Percentiles rank a stretch among this genome's conserved stretches.
Conservation (phyloP, 2,329 filamentous ascomycete species). For the Metarhizium anisopliae region DNA sequence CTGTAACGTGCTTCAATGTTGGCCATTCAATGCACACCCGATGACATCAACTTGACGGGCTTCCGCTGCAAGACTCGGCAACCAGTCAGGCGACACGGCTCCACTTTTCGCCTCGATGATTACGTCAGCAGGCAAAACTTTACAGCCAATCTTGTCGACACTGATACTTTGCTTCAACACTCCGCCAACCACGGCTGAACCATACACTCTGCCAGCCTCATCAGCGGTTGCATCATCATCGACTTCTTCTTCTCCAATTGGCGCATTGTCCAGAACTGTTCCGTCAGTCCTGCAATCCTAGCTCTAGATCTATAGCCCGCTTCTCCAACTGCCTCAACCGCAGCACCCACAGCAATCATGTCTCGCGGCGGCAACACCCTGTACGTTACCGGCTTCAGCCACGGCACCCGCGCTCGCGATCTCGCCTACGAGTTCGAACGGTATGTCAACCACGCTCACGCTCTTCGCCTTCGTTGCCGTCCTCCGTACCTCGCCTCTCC, state of each 20-base stretch:
- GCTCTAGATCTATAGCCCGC: conserved; percentile 4
- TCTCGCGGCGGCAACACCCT: conserved; percentile 90
- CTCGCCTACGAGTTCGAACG: conserved; percentile 99
- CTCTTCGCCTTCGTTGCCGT: conserved; percentile 29
- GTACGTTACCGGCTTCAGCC: conserved; percentile 98
- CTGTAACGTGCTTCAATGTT: too few species aligned
- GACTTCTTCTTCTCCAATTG: neutral
- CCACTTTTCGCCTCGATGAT: neutral
- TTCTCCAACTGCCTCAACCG: conserved; percentile 3
- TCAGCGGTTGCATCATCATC: conserved; percentile 4
- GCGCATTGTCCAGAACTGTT: conserved; percentile 1
- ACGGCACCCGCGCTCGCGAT: conserved; percentile 96
- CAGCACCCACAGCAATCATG: conserved; percentile 43
- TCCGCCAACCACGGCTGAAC: conserved; percentile 3
- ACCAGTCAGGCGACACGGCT: neutral
- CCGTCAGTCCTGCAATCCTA: conserved; percentile 1
- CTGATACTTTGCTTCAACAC: neutral
- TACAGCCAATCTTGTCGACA: conserved; percentile 3
- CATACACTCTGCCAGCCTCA: neutral
- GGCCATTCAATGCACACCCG: too few species aligned
- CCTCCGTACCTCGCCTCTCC: conserved; percentile 30
- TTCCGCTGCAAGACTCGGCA: neutral
- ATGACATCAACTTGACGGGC: neutral
- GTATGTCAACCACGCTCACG: conserved; percentile 64
- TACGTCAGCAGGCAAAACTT: conserved; percentile 15